Evolutionary conservation across 2,329 filamentous ascomycete species (phyloP).

Genomic region (Orbilia brochopaga): DNA sequence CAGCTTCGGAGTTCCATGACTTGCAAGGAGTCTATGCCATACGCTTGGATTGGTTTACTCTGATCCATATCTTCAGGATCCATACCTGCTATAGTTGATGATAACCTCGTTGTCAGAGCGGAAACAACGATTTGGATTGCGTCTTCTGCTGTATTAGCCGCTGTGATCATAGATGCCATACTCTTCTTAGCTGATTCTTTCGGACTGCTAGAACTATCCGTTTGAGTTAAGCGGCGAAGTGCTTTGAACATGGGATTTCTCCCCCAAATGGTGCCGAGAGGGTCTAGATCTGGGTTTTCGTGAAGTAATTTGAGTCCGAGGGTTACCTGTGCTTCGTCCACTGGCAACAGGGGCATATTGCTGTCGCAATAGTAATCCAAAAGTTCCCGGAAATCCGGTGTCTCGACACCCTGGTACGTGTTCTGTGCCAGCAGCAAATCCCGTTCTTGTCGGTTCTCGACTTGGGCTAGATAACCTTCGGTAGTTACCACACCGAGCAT

Average conservation of each 20-base stretch:
- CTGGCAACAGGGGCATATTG: constrained; percentile 1
- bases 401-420: constrained; percentile 26
- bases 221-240: neutral
- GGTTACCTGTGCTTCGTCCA: constrained; percentile 21
- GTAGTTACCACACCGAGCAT: constrained; percentile 57
- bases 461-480: constrained; percentile 27
- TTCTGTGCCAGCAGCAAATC: constrained; percentile 23
- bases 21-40: constrained; percentile 26
- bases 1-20: constrained; percentile 31
- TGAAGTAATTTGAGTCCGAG: constrained; percentile 18
- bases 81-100: constrained; percentile 19
- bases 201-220: neutral
- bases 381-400: constrained; percentile 14
- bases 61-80: constrained; percentile 24
- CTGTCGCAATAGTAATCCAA: constrained; percentile 23
- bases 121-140: constrained; percentile 8
- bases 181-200: constrained; percentile 7
- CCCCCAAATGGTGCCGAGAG: constrained; percentile 22
- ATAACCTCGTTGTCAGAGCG: constrained; percentile 15
- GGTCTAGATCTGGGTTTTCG: constrained; percentile 17
- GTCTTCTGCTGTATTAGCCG: constrained; percentile 23
- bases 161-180: constrained; percentile 4
- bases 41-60: constrained; percentile 19
- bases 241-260: constrained; percentile 32
- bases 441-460: constrained; percentile 15